Base-by-base conservation (phyloP, 495 filamentous ascomycete species). In the Bryoglossum gracile region DNA sequence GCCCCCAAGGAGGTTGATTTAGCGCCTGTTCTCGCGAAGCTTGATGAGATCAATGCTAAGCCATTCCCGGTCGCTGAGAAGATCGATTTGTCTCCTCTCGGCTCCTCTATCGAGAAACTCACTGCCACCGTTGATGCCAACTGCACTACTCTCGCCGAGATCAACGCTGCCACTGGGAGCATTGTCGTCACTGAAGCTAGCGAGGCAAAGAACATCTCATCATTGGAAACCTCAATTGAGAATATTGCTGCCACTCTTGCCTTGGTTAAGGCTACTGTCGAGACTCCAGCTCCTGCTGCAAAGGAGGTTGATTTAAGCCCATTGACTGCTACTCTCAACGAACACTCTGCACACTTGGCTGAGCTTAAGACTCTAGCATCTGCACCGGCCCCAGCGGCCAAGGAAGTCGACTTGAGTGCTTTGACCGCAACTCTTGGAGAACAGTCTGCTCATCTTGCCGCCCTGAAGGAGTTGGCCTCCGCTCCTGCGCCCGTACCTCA, bases 1-100 rank as follows among this genome's bases (percentile, higher is more conserved):
- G 32, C 49, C 3, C 53, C 54, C 9, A 49, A 49, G n/a, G 54
- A 53, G 4, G 41, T 41, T n/a, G 49, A 53, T 9, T 34, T 45
- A 5, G 26, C 50, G 18, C 55, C 53, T 26, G n/a, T n/a, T n/a
- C 19, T 46, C 13, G 26, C 41, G 33, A 16, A 35, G 13, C 37
- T 58, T 8, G 23, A 45, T 24, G 55, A 51, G 8, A 54, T 58
- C 28, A 58, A 58, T 39, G 17, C 47, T 50, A 34, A 30, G 13
- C 41, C 50, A 24, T 32, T 9, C 9, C 44, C 51, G 24, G 19
- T 26, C 19, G 37, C 28, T 22, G 45, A 54, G 18, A 43, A 48
- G 44, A 38, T 54, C 39, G 51, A 54, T 17, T 18, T 55, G 2
- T 6, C 52, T 21, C 40, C 46, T 8, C 13, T 49, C 4, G 35